Evolutionary conservation across 2,329 filamentous ascomycete genomes (phyloP).

Genomic region (Colletotrichum graminicola): DNA sequence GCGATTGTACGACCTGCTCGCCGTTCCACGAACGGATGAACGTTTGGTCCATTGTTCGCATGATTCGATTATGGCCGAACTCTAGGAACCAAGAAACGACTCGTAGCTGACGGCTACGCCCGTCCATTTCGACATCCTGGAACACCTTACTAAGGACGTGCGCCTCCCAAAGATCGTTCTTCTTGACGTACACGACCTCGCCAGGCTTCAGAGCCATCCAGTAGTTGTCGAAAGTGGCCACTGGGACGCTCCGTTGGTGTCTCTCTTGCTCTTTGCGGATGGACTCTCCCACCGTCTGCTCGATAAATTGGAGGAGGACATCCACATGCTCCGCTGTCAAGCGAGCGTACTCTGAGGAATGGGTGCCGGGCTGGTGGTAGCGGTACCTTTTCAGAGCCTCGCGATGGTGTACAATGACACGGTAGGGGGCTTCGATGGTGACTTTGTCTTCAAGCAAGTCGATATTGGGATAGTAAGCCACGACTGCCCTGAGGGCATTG

Average conservation of each 20-base stretch:
- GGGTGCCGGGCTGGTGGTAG: slow-evolving; percentile 54
- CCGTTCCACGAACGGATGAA: slow-evolving; percentile 55
- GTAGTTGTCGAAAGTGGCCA: slow-evolving; percentile 59
- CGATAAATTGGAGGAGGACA: slow-evolving; percentile 58
- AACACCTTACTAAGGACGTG: slow-evolving; percentile 55
- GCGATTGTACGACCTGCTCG: slow-evolving; percentile 57
- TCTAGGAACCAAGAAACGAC: slow-evolving; percentile 60
- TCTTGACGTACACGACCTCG: slow-evolving; percentile 57
- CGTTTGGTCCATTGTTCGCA: slow-evolving; percentile 54
- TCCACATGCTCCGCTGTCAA: slow-evolving; percentile 60
- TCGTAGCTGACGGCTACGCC: slow-evolving; percentile 3
- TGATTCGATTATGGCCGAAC: slow-evolving; percentile 50
- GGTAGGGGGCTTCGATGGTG: slow-evolving; percentile 60
- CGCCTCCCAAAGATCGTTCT: slow-evolving; percentile 56
- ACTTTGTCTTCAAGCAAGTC: slow-evolving; percentile 53
- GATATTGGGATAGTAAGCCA: slow-evolving; percentile 61
- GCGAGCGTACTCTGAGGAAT: slow-evolving; percentile 56
- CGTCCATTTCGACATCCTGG: slow-evolving; percentile 10
- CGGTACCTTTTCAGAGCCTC: slow-evolving; percentile 58
- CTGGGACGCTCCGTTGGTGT: slow-evolving; percentile 53
- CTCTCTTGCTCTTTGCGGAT: slow-evolving; percentile 57
- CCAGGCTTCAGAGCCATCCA: slow-evolving; percentile 63
- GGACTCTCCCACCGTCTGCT: slow-evolving; percentile 52
- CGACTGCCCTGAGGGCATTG: slow-evolving; percentile 61
- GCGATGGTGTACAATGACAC: slow-evolving; percentile 61